These are phyloP conservation scores for Geotrichum australiense DNA, from an alignment of 1,139 yeast genomes.

Conservation along the genomic window DNA sequence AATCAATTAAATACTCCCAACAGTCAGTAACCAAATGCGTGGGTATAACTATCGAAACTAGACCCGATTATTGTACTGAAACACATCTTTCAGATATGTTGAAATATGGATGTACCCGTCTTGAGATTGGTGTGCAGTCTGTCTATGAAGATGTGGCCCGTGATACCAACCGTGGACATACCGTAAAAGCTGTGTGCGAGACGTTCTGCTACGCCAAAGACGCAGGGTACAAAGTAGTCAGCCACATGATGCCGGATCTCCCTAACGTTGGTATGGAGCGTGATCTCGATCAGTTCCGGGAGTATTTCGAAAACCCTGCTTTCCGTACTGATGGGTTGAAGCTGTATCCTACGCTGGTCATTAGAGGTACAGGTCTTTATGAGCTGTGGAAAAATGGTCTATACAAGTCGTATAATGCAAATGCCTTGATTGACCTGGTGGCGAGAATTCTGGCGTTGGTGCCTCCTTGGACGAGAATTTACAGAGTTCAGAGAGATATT, in stretches of 20 bases:
- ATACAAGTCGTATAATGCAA: conserved; percentile 90
- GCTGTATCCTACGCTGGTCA: conserved; percentile 91
- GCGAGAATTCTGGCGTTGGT: conserved; percentile 93
- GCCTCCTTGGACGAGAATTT: conserved; percentile 99
- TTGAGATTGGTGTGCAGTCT: conserved; percentile 96
- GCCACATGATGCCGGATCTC: conserved; percentile 99
- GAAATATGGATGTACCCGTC: conserved; percentile 90
- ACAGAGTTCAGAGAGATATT: conserved; percentile 96
- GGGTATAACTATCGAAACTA: conserved; percentile 95
- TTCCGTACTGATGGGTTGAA: conserved; percentile 96
- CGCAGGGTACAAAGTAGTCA: conserved; percentile 95
- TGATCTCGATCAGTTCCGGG: conserved; percentile 90
- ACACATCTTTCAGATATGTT: conserved; percentile 95
- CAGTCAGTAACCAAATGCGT: conserved; percentile 96
- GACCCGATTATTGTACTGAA: conserved; percentile 98
- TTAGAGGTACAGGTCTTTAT: conserved; percentile 94
- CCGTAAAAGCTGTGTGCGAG: conserved; percentile 92
- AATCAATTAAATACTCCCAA: conserved; percentile 84
- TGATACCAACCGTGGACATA: conserved; percentile 97
- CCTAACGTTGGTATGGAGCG: conserved; percentile 99
- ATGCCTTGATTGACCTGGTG: conserved; percentile 86
- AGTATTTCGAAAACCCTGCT: conserved; percentile 93
- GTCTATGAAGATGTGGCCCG: conserved; percentile 98
- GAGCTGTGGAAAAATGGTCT: conserved; percentile 97
- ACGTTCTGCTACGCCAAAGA: conserved; percentile 94